phyloP scores from a whole-genome alignment of 129 eudicot species.

The Kitagawia praeruptora region DNA sequence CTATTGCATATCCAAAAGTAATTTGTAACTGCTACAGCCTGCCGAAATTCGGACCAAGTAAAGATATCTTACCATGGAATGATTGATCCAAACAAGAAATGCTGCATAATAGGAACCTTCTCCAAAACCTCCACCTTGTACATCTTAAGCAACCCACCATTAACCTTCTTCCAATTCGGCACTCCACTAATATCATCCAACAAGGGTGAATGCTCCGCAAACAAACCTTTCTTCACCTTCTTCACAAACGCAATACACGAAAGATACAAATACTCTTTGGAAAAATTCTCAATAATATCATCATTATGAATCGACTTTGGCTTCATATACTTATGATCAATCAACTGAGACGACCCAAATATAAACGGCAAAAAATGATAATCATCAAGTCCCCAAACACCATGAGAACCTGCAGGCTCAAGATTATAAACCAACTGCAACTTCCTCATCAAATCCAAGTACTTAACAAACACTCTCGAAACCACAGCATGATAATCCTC shows the following conservation, averaged over 20 bases:
- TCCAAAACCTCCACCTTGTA: conserved; percentile 87
- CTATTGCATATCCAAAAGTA: neutral
- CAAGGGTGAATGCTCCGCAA: conserved; percentile 95
- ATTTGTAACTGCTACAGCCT: neutral
- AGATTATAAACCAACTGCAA: conserved; percentile 60
- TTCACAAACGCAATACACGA: conserved; percentile 71
- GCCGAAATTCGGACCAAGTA: neutral
- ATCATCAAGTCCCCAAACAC: conserved; percentile 99
- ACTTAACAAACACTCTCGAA: conserved; percentile 67
- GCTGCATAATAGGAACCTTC: conserved; percentile 98
- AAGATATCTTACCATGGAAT: conserved; percentile 55
- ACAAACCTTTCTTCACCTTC: conserved; percentile 88
- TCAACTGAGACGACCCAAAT: conserved; percentile 84
- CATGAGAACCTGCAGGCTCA: conserved; percentile 98
- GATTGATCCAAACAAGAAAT: conserved; percentile 89
- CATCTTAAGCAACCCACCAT: conserved; percentile 91
- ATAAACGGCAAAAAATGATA: conserved; percentile 83
- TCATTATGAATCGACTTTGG: conserved; percentile 90
- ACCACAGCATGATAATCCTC: conserved; percentile 85
- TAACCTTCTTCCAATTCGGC: conserved; percentile 87
- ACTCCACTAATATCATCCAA: conserved; percentile 96
- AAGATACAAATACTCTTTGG: conserved; percentile 72
- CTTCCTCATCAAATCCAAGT: conserved; percentile 76
- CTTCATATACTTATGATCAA: conserved; percentile 94
- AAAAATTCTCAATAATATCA: conserved; percentile 79